A percentile compares a stretch with the other conserved stretches of the same genome.
Evolutionary conservation across 176 grass and related monocot species (phyloP).

Genomic region (Oryza coarctata): DNA sequence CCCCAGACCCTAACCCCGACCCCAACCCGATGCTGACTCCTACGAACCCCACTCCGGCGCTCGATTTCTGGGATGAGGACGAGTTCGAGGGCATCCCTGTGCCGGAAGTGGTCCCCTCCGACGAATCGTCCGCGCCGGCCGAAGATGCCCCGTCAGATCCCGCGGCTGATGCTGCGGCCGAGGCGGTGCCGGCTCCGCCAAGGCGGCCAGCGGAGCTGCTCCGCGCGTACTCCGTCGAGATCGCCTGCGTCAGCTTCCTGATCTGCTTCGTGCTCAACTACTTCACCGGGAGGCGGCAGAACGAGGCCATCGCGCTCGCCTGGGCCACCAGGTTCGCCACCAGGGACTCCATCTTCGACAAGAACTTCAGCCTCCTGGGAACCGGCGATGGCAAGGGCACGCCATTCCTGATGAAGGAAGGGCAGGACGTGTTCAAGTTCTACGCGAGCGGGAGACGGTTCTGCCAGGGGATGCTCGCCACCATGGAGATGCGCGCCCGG

Average conservation of each 20-base stretch:
- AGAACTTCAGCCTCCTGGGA: conserved; percentile 95
- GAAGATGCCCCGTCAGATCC: conserved; percentile 40
- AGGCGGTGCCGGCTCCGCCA: conserved; percentile 24
- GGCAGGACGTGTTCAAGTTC: conserved; percentile 97
- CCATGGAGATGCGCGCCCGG: conserved; percentile 86
- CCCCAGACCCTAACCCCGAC: conserved; percentile 44
- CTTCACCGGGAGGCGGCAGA: conserved; percentile 83
- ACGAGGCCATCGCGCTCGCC: conserved; percentile 82
- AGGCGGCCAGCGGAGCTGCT: conserved; percentile 33
- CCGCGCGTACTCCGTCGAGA: conserved; percentile 70
- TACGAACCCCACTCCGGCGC: conserved; percentile 34
- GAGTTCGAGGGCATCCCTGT: conserved; percentile 97
- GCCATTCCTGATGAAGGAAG: conserved; percentile 90
- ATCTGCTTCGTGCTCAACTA: conserved; percentile 97
- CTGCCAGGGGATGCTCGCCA: conserved; percentile 93
- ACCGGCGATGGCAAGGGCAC: conserved; percentile 85
- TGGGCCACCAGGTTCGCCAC: conserved; percentile 93
- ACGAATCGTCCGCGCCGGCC: conserved; percentile 20
- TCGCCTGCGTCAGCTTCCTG: conserved; percentile 81
- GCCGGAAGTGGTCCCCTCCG: background rate
- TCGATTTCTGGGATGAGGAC: conserved; percentile 96
- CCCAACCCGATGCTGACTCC: conserved; percentile 9
- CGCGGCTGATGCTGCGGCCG: conserved; percentile 26
- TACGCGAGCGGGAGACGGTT: conserved; percentile 90
- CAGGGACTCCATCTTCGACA: conserved; percentile 87